phyloP scores from a whole-genome alignment of 257 asterid genomes.

The Solanum rostratum region DNA sequence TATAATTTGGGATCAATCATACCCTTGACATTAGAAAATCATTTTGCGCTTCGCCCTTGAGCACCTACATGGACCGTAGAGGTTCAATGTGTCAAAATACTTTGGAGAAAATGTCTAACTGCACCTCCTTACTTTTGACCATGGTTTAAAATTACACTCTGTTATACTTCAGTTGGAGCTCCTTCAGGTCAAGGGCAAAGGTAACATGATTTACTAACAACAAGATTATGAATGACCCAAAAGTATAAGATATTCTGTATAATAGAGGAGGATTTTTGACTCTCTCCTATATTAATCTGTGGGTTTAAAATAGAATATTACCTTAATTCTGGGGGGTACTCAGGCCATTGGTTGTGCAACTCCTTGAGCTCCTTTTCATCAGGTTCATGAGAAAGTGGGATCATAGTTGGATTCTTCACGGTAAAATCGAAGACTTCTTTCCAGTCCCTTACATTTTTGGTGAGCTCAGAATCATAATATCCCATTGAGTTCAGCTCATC shows the following conservation, averaged over 20 bases:
- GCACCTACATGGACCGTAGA: not conserved
- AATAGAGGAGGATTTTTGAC: not conserved
- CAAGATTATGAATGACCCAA: not conserved
- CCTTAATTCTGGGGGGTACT: conserved; percentile 42
- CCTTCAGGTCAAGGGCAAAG: not conserved
- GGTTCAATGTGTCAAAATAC: not conserved
- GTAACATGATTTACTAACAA: not conserved
- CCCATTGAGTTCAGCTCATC: conserved; percentile 37
- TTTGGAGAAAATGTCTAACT: not conserved
- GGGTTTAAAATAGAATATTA: not conserved
- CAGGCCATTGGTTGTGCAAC: conserved; percentile 41
- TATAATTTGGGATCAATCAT: not conserved
- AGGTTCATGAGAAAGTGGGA: conserved; percentile 41
- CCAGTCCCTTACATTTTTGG: conserved; percentile 71
- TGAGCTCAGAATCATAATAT: conserved; percentile 56
- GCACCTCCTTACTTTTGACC: not conserved
- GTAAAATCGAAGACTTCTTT: conserved; percentile 62
- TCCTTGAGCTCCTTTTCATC: conserved; percentile 25
- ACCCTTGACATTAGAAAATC: not conserved
- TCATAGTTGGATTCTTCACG: conserved; percentile 27
- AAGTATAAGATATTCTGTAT: not conserved
- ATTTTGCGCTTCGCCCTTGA: not conserved
- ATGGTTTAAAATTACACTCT: not conserved
- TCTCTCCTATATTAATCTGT: not conserved
- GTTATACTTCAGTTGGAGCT: not conserved